Evolutionary conservation across 1,284 basidiomycete genomes (phyloP).

Genomic region (Ganoderma lucidum): DNA sequence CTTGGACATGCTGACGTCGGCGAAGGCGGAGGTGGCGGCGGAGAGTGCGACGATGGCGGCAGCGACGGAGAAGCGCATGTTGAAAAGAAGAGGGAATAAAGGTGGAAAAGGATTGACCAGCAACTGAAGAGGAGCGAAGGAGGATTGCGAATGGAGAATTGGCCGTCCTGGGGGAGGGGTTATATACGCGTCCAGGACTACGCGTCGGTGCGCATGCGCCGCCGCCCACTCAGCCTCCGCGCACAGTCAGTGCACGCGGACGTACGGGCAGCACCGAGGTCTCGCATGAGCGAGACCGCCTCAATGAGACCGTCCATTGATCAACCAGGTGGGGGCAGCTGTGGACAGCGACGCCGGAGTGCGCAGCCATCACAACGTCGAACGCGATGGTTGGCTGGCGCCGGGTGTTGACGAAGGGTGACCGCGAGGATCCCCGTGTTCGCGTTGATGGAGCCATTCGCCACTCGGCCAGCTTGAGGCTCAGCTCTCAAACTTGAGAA

Average conservation of each 20-base stretch:
- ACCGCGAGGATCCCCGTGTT: neutral
- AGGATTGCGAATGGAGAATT: conserved; percentile 20
- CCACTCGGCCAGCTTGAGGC: no score
- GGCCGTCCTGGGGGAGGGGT: neutral
- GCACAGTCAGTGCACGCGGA: neutral
- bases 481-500: no score
- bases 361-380: neutral
- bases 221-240: no score
- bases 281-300: no score
- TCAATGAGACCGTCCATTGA: neutral
- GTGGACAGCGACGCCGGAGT: neutral
- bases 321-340: neutral
- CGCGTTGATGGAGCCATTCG: no score
- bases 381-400: no score
- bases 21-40: neutral
- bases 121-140: conserved; percentile 6
- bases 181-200: neutral
- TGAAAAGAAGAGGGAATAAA: neutral
- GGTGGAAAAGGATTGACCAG: neutral
- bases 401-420: neutral
- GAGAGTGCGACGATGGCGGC: neutral
- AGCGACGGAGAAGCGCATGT: conserved; percentile 2
- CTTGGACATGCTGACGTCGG: neutral
- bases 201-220: neutral
- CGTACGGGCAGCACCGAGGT: no score